Evolutionary conservation across 2,329 filamentous ascomycete species (phyloP), one percentile per base, ranked within the genome.

Genomic region (Chaetomiaceae sp.): DNA sequence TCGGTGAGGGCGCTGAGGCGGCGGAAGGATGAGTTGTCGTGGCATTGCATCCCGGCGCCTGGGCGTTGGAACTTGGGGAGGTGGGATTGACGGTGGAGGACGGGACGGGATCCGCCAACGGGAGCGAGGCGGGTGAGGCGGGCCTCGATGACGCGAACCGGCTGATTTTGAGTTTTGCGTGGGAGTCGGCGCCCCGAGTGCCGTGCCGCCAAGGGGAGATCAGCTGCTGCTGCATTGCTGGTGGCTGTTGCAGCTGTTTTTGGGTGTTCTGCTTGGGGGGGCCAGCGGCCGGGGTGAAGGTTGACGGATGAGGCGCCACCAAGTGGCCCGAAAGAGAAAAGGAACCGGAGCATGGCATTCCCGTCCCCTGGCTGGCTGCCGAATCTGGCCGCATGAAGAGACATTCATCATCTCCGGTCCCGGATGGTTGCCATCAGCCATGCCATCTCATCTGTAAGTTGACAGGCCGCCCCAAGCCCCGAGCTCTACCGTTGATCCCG

Each of bases 11-110:
- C 47, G 21, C 34, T 21, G 33, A 43, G 41, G 33, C 34, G 37
- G 37, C 33, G 38, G 16, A 44, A 38, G 25, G 48, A 52, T 55
- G 50, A 50, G 55, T 51, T 55, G 55, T 55, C 53, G 52, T 53
- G 46, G 43, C 50, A 55, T 52, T 52, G 51, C 51, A 46, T 53
- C 39, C 53, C 49, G 47, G 21, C 17, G 40, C 30, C 40, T 39
- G 25, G 50, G 48, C 13, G 25, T 35, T 45, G n/a, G n/a, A n/a
- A n/a, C n/a, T n/a, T n/a, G 43, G 40, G 27, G 30, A 41, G 44
- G 21, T 40, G 44, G 27, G 16, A 3, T 17, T 39, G n/a, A n/a
- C 38, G 30, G 37, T 46, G 17, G 38, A 9, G 33, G 42, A 38
- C 38, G 44, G 49, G 49, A 47, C 43, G 30, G 37, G 48, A 48